Base-by-base conservation (phyloP, 129 eudicot species). In the Chrysanthemum seticuspe region DNA sequence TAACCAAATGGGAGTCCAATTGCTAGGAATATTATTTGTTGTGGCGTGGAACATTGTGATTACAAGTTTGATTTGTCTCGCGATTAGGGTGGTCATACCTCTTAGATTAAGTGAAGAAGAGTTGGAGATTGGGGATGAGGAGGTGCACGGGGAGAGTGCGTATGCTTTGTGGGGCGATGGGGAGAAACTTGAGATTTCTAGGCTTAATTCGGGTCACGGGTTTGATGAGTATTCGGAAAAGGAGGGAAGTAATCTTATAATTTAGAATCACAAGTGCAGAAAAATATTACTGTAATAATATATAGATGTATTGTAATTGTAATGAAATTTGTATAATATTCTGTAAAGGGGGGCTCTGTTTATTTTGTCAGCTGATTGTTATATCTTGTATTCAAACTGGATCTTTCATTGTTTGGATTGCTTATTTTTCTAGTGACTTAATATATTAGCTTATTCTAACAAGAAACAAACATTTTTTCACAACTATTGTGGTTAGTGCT, bases 71-170 rank as follows among this genome's bases (percentile, higher is more conserved):
- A 84, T 87, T 12, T 87, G 93, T 78, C 36, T 84, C 44, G 73
- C 78, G 47, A 75, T 84, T 27, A 47, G 74, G 66, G 25, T 68
- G 21, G 50, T 82, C 44, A 81, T 84, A 25, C 85, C 89, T 13
- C 85, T 87, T 3, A 80, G 80, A n/a, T 52, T 87, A 51, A 72
- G 74, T 10, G 89, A 84, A 13, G 87, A 82, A 1, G 84, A 76
- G 68, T 67, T 84, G 75, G 73, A 77, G 63, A 55, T 74, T 12
- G 93, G 93, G 14, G 93, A 87, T 25, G 83, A 71, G 13, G 84
- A 57, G 47, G 80, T 87, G 27, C 89, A 87, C 9, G 89, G 89
- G 56, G 89, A 87, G 61, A 80, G 51, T 54, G 93, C 89, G 0
- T 87, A 82, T 76, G 89, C 83, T 1, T 45, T 77, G 67, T 79